These are phyloP conservation scores for Cyclostephanos tholiformis DNA, from an alignment of 108 stramenopile genomes.

Conservation along the genomic window DNA sequence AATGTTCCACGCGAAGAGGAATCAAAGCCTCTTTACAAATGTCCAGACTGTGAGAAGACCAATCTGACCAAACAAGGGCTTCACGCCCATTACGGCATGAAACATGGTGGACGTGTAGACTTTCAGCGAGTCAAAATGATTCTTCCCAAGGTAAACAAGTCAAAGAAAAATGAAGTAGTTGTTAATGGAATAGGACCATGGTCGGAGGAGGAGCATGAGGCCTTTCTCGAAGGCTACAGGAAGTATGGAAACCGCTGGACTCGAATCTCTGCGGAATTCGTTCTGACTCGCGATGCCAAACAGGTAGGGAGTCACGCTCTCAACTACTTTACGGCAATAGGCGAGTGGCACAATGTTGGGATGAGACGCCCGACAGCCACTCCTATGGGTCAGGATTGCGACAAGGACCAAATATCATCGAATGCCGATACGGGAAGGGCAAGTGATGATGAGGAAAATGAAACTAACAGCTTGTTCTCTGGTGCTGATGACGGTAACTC, in stretches of 20 bases:
- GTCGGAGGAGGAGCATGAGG: slow-evolving; percentile 90
- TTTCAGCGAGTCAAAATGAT: slow-evolving; percentile 11
- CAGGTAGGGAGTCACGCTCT: slow-evolving; percentile 97
- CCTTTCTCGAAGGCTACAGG: slow-evolving; percentile 87
- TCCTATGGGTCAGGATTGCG: slow-evolving; percentile 4
- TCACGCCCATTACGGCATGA: slow-evolving; percentile 32
- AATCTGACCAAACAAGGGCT: slow-evolving; percentile 22
- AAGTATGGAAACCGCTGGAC: slow-evolving; percentile 92
- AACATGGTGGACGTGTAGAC: slow-evolving; percentile 18
- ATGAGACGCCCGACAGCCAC: not conserved
- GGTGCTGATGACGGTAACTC: slow-evolving; percentile 41
- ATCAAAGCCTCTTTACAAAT: slow-evolving; percentile 9
- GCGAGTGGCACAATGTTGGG: slow-evolving; percentile 22
- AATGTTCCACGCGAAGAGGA: not conserved
- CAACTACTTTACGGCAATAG: slow-evolving; percentile 91
- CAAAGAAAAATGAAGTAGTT: slow-evolving; percentile 1
- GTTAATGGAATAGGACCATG: slow-evolving; percentile 69
- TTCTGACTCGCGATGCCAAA: slow-evolving; percentile 88
- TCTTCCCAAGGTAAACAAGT: not conserved
- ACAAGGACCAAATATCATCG: not conserved
- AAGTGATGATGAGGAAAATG: slow-evolving; percentile 12
- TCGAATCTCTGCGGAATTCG: slow-evolving; percentile 64
- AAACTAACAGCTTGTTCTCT: slow-evolving; percentile 4
- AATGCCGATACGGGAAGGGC: not conserved
- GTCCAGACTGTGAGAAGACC: slow-evolving; percentile 29